A percentile compares a stretch with the other conserved stretches of the same genome.
These are phyloP conservation scores for Tilletia horrida DNA, from an alignment of 1,284 basidiomycete genomes.

Conservation along the genomic window DNA sequence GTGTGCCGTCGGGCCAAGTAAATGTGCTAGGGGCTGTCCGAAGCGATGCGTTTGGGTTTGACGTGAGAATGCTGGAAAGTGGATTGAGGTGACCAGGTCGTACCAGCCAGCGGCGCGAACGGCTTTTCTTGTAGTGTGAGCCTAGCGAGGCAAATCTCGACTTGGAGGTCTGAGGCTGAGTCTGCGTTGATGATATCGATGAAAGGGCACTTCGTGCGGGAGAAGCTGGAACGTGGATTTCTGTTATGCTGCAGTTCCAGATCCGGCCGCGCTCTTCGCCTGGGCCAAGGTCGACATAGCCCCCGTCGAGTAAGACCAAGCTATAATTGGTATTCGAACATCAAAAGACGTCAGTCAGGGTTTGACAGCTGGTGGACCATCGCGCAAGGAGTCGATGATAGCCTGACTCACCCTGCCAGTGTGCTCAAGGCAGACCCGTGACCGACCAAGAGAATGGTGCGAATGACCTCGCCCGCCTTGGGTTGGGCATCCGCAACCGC, in stretches of 20 bases:
- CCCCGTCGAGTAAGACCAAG: slow-evolving; percentile 34
- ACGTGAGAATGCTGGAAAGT: neutral
- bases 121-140: slow-evolving; percentile 5
- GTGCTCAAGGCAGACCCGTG: slow-evolving; percentile 49
- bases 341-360: no score
- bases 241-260: slow-evolving; percentile 53
- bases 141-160: neutral
- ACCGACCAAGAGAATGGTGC: slow-evolving; percentile 44
- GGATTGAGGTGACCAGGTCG: slow-evolving; percentile 19
- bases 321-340: slow-evolving; percentile 18
- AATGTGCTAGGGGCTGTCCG: slow-evolving; percentile 3
- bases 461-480: slow-evolving; percentile 10
- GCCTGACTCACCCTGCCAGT: slow-evolving; percentile 28
- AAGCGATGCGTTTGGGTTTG: neutral
- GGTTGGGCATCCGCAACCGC: no score
- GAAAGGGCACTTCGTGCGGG: neutral
- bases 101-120: slow-evolving; percentile 10
- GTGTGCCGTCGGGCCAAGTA: slow-evolving; percentile 10
- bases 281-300: slow-evolving; percentile 29
- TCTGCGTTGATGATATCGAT: neutral
- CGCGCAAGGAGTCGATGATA: neutral
- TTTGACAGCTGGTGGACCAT: no score
- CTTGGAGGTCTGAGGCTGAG: neutral
- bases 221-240: slow-evolving; percentile 34
- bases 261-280: slow-evolving; percentile 32